Evolutionary conservation across 2,329 filamentous ascomycete genomes (phyloP).

Genomic region (Talaromyces verruculosus): DNA sequence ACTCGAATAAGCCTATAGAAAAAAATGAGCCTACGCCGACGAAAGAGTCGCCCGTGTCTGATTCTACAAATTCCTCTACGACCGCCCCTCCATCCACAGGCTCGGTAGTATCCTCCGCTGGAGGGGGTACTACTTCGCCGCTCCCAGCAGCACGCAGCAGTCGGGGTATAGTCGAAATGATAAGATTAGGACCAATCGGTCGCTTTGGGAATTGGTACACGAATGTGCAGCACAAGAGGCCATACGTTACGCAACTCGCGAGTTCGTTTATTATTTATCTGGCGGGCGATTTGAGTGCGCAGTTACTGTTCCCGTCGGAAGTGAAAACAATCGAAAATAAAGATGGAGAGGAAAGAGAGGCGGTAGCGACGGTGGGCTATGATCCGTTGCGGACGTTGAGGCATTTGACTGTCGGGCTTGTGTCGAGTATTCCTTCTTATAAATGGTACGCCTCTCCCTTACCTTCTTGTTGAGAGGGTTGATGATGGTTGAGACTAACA

Average conservation of each 20-base stretch:
- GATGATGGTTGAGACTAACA: not conserved
- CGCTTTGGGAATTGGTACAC: constrained; percentile 56
- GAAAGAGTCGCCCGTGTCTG: constrained; percentile 24
- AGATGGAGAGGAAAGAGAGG: constrained; percentile 27
- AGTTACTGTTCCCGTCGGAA: constrained; percentile 58
- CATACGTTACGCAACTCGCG: constrained; percentile 75
- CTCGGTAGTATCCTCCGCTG: constrained; percentile 23
- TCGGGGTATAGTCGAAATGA: constrained; percentile 32
- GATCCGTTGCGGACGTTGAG: constrained; percentile 68
- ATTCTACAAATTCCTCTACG: not conserved
- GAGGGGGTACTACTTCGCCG: constrained; percentile 28
- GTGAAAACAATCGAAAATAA: constrained; percentile 24
- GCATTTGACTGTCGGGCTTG: constrained; percentile 70
- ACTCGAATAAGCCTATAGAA: constrained; percentile 8
- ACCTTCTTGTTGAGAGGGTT: not conserved
- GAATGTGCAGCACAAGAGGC: constrained; percentile 67
- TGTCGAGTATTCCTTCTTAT: constrained; percentile 74
- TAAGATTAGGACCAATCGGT: constrained; percentile 28
- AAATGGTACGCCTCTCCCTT: constrained; percentile 62
- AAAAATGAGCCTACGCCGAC: constrained; percentile 17
- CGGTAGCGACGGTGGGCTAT: constrained; percentile 54
- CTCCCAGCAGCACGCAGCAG: constrained; percentile 14
- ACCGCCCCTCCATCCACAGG: constrained; percentile 17
- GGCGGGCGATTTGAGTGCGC: constrained; percentile 73
- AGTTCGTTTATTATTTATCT: constrained; percentile 77